Conservation (phyloP, 1,284 basidiomycete species). For the Chondrostereum purpureum region DNA sequence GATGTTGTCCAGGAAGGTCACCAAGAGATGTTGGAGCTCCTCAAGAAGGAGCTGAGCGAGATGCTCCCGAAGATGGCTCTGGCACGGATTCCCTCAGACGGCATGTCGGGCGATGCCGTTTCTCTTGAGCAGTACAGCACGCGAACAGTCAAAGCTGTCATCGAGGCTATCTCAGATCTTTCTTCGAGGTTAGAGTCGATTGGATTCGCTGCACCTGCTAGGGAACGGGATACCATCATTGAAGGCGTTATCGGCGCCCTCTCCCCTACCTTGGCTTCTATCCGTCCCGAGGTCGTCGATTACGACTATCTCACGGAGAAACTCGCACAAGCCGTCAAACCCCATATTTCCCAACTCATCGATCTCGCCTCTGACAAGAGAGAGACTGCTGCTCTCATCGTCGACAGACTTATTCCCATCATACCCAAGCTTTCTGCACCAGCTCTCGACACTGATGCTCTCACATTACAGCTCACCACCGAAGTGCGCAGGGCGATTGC, state of each 20-base stretch:
- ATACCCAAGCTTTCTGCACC: conserved; percentile 41
- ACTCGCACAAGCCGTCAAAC: conserved; percentile 77
- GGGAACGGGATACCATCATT: conserved; percentile 50
- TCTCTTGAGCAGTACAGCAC: conserved; percentile 38
- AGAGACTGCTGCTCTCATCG: conserved; percentile 75
- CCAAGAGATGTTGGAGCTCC: conserved; percentile 45
- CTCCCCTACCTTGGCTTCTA: conserved; percentile 50
- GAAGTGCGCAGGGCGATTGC: conserved; percentile 66
- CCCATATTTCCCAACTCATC: conserved; percentile 79
- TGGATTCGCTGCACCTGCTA: conserved; percentile 31
- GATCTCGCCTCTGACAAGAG: conserved; percentile 80
- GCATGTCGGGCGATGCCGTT: conserved; percentile 20
- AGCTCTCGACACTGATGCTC: conserved; percentile 45
- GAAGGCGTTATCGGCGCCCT: conserved; percentile 54
- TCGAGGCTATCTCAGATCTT: conserved; percentile 54
- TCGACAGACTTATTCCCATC: conserved; percentile 64
- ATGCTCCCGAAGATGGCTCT: conserved; percentile 27
- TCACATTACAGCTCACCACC: conserved; percentile 51
- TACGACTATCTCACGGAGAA: conserved; percentile 68
- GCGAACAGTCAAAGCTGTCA: conserved; percentile 49
- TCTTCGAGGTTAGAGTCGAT: conserved; percentile 54
- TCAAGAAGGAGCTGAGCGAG: conserved; percentile 52
- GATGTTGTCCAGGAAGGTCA: conserved; percentile 65
- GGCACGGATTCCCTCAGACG: conserved; percentile 23
- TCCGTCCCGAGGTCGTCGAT: conserved; percentile 62